These are phyloP conservation scores for Saccharomyces hybrid DNA, from an alignment of 1,139 yeast genomes.

Conservation along the genomic window DNA sequence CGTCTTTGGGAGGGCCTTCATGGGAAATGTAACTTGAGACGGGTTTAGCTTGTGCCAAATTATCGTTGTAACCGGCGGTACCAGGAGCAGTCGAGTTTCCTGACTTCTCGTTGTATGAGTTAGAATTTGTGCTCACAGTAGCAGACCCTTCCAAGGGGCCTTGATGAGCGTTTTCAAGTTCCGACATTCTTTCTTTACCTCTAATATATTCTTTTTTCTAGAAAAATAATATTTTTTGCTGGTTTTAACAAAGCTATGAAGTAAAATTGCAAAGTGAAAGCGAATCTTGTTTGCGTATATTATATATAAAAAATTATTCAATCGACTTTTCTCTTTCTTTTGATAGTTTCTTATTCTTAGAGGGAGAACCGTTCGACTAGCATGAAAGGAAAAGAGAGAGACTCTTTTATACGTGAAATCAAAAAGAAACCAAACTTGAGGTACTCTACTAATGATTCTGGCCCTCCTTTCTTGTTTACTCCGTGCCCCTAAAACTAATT, in stretches of 20 bases:
- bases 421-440: background rate
- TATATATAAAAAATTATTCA: background rate
- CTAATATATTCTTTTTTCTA: background rate
- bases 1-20: constrained; percentile 9
- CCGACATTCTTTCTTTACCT: background rate
- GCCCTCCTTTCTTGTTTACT: background rate
- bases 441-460: background rate
- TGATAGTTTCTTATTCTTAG: no score
- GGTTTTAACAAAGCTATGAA: background rate
- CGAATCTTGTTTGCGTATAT: background rate
- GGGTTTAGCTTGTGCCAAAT: background rate
- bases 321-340: background rate
- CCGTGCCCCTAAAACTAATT: background rate
- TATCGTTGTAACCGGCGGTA: constrained; percentile 3
- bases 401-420: background rate
- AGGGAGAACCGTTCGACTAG: background rate
- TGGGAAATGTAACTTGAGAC: constrained; percentile 1
- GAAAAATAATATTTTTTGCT: background rate
- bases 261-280: background rate
- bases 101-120: background rate
- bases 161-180: background rate
- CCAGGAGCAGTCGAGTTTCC: constrained; percentile 2
- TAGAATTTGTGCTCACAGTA: constrained; percentile 1
- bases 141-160: background rate
- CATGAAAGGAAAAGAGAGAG: background rate